Base-by-base conservation (phyloP, 2,329 filamentous ascomycete species). In the Ophiocordyceps australis region DNA sequence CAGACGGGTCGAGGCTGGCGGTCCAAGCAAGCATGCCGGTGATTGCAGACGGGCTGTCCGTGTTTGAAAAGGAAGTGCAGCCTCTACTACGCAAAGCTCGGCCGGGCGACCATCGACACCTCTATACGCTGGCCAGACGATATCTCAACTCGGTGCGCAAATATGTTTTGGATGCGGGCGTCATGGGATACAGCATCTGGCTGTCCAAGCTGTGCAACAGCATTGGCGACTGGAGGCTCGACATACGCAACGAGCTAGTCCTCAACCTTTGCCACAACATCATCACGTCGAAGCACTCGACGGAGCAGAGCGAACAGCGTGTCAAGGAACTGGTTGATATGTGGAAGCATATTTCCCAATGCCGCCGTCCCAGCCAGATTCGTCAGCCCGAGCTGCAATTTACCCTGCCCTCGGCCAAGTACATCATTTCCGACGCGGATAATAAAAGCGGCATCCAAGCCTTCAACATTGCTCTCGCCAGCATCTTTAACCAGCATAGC, bases 341-440 rank as follows among this genome's bases (percentile, higher is more conserved):
- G 27, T 54, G 51, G 51, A 43, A 45, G 34, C 46, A 50, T 28
- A 30, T 52, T 10, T 49, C 51, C 2, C 44, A 47, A 26, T 33
- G 53, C 20, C 41, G 36, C 22, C 40, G 50, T 9, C 30, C 26
- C 5, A 39, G 41, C n/a, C 42, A 47, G 22, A 17, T 28, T 6
- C n/a, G 17, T 12, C 10, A 15, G 27, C 27, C 9, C 10, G 24
- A 27, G 2, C 28, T 38, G 4, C 34, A 31, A 5, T 52, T 51
- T 23, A 40, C 41, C 25, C 29, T 54, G 18, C 46, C 50, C 7
- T 36, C 36, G 5, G 21, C 30, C 9, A 29, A 37, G 4, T 46
- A 51, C 20, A 33, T 49, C 8, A 22, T 42, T 32, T 9, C 11
- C 11, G 15, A 26, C 17, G 13, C 27, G 18, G 28, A 28, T 22